phyloP scores from a whole-genome alignment of 1,284 basidiomycete genomes.

The Ceratobasidium sp. region DNA sequence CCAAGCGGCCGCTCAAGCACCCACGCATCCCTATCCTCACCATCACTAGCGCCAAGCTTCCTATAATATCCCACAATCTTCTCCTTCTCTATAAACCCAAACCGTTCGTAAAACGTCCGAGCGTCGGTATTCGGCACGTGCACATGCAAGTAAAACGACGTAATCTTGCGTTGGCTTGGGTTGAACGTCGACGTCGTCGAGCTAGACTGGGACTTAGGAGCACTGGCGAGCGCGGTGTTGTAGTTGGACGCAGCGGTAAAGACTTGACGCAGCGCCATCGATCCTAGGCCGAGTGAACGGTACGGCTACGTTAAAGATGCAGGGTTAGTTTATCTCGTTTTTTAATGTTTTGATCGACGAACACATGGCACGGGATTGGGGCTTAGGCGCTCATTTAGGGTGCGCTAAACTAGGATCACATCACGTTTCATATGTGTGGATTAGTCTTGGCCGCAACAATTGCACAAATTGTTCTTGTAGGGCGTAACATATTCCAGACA shows the following conservation, averaged over 20 bases:
- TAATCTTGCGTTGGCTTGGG: constrained; percentile 61
- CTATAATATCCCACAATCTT: constrained; percentile 82
- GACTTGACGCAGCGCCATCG: constrained; percentile 73
- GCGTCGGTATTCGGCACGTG: constrained; percentile 79
- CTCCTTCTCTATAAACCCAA: constrained; percentile 76
- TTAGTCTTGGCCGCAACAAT: not conserved
- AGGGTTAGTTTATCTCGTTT: constrained; percentile 15
- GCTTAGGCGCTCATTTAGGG: constrained; percentile 12
- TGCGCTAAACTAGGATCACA: not conserved
- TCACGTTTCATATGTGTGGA: not conserved
- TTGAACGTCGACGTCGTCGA: constrained; percentile 44
- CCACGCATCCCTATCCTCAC: constrained; percentile 79
- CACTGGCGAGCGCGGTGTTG: not conserved
- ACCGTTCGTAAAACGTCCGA: constrained; percentile 80
- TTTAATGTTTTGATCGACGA: constrained; percentile 3
- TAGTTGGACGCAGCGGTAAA: constrained; percentile 67
- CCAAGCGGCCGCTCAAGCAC: constrained; percentile 66
- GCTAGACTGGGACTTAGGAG: not conserved
- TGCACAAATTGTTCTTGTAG: constrained; percentile 24
- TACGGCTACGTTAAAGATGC: constrained; percentile 69
- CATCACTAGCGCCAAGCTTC: constrained; percentile 64
- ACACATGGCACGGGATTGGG: constrained; percentile 43
- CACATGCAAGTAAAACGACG: constrained; percentile 80
- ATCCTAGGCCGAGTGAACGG: constrained; percentile 77
- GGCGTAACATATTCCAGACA: constrained; percentile 44